phyloP scores from a whole-genome alignment of 106 monocot genomes.

The Dioscorea dumetorum region DNA sequence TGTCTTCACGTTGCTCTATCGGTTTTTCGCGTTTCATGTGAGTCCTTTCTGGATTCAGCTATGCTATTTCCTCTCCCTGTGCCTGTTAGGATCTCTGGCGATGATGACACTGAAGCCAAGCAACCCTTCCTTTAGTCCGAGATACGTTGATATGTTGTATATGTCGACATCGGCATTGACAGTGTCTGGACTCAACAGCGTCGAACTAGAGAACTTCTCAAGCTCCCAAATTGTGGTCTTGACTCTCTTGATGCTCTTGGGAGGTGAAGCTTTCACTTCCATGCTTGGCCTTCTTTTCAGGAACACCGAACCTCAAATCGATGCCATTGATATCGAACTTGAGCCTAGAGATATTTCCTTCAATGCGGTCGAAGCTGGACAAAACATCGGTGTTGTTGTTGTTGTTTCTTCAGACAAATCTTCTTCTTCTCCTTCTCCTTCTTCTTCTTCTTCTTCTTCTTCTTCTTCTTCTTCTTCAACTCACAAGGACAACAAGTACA shows the following conservation, averaged over 20 bases:
- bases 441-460: no score
- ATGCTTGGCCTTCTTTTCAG: constrained; percentile 16
- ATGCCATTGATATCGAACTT: no score
- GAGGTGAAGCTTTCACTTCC: constrained; percentile 41
- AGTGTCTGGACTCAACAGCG: constrained; percentile 27
- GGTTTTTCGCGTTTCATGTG: constrained; percentile 10
- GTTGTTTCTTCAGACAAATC: no score
- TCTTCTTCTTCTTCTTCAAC: no score
- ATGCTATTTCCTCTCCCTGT: constrained; percentile 21
- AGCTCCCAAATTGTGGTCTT: constrained; percentile 35
- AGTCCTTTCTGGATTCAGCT: constrained; percentile 34
- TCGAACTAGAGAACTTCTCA: constrained; percentile 43
- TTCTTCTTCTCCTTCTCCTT: no score
- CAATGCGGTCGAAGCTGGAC: no score
- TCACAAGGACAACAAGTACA: not conserved
- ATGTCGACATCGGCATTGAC: constrained; percentile 44
- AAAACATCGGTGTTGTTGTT: no score
- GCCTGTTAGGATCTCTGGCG: constrained; percentile 19
- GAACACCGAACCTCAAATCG: not conserved
- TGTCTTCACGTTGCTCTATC: constrained; percentile 8
- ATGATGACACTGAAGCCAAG: constrained; percentile 20
- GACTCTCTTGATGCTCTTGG: constrained; percentile 41
- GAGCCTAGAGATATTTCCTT: no score
- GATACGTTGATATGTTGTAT: constrained; percentile 49
- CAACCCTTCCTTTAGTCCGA: not conserved